Percentiles rank a stretch among this genome's conserved stretches.
Conservation (phyloP, 2,329 filamentous ascomycete species). For the Helotiales sp. region DNA sequence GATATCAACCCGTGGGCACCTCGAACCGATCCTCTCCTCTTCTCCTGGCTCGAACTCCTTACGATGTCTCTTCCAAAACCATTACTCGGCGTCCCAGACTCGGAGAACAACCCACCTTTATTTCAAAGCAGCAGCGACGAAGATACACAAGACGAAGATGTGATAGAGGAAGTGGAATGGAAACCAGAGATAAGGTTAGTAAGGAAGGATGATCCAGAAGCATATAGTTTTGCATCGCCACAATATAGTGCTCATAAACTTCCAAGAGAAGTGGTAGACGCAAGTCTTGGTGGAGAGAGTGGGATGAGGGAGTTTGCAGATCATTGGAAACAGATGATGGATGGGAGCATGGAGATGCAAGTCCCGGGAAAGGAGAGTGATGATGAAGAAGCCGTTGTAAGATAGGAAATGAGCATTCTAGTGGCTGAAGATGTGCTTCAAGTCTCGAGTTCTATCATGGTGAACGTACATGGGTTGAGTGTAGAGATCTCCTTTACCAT, state of each 20-base stretch:
- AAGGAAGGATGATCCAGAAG: constrained; percentile 81
- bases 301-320: constrained; percentile 79
- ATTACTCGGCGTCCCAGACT: constrained; percentile 50
- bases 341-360: constrained; percentile 40
- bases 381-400: constrained; percentile 27
- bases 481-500: too few species aligned
- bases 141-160: constrained; percentile 41
- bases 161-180: constrained; percentile 54
- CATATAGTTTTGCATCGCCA: constrained; percentile 79
- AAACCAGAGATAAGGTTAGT: constrained; percentile 81
- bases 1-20: constrained; percentile 96
- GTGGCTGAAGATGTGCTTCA: too few species aligned
- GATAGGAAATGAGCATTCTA: neutral
- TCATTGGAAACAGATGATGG: constrained; percentile 66
- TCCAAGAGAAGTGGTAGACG: constrained; percentile 86
- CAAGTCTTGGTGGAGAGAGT: constrained; percentile 66
- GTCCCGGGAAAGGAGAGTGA: constrained; percentile 42
- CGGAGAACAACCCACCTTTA: constrained; percentile 31
- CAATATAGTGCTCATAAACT: constrained; percentile 96
- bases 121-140: constrained; percentile 39
- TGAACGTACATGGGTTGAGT: too few species aligned
- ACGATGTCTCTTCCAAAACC: constrained; percentile 63
- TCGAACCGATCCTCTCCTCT: constrained; percentile 84
- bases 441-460: too few species aligned
- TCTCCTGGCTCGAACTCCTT: constrained; percentile 86